Base-by-base conservation (phyloP, 2,329 filamentous ascomycete genomes). In the Cadophora sp. region DNA sequence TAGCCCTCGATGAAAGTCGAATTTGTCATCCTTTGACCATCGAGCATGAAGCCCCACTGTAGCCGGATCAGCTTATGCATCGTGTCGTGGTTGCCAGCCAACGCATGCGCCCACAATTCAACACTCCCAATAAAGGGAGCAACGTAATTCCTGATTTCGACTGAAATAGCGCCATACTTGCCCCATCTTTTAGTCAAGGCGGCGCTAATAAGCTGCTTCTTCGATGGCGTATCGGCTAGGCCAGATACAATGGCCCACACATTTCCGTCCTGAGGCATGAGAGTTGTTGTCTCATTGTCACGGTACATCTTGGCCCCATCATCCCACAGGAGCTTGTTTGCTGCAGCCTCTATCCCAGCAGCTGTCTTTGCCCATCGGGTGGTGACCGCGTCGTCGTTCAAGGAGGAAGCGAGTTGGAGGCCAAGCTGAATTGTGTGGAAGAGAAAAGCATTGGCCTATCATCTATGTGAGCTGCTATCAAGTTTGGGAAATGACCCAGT, bases 201-300 rank as follows among this genome's bases (percentile, higher is more conserved):
- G 12, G 8, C 27, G 24, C 67, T 68, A 16, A 73, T 69, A 76
- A 69, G 14, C 77, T 79, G 83, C 82, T 86, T 37, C 73, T 75
- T 6, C 76, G 72, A 9, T 0, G 85, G 82, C 19, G 68, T 58
- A n/a, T 26, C 22, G 5, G 70, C 67, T 2, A 69, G 46, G 55
- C 66, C 64, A 46, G 62, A 61, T 50, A 82, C 78, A 3, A 87
- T 72, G 0, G 85, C 83, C 77, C 88, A 81, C 61, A 84, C 81
- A 76, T 89, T 89, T 19, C 83, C 86, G 71, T 88, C 86, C 77
- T 90, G 87, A 0, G 87, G 86, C 67, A 84, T 80, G 3, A 91
- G 79, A 0, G 81, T 81, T 0, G 83, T 85, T 70, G 87, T 88
- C 76, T 83, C 83, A 40, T 86, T 86, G 74, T 85, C 84, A 67